phyloP scores from a whole-genome alignment of 2,329 filamentous ascomycete genomes.

The Fusarium albosuccineum region DNA sequence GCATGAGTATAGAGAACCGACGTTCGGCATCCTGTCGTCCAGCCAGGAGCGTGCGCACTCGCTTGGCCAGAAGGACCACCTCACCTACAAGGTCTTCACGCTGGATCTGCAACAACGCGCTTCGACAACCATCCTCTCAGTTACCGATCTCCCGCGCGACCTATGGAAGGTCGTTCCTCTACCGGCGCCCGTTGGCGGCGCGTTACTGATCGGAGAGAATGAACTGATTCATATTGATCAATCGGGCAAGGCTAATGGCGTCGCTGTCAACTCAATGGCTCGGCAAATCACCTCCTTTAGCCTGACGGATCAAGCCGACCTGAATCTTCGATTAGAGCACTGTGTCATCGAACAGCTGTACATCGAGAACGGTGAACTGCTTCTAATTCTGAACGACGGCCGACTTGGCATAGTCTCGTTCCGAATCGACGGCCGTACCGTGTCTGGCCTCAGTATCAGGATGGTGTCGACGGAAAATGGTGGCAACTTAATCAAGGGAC shows the following conservation, averaged over 20 bases:
- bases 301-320: slow-evolving; percentile 85
- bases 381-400: slow-evolving; percentile 85
- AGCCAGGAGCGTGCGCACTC: slow-evolving; percentile 79
- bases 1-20: slow-evolving; percentile 97
- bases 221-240: slow-evolving; percentile 97
- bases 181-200: slow-evolving; percentile 88
- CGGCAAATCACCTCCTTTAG: slow-evolving; percentile 85
- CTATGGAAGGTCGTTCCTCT: slow-evolving; percentile 85
- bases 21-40: slow-evolving; percentile 93
- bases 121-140: slow-evolving; percentile 91
- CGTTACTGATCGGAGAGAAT: slow-evolving; percentile 87
- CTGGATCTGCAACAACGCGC: slow-evolving; percentile 93
- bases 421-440: slow-evolving; percentile 88
- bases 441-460: slow-evolving; percentile 85
- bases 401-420: slow-evolving; percentile 82
- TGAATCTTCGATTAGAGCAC: slow-evolving; percentile 84
- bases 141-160: slow-evolving; percentile 87
- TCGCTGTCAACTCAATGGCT: slow-evolving; percentile 92
- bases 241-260: slow-evolving; percentile 90
- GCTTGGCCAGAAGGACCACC: slow-evolving; percentile 85
- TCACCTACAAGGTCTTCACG: slow-evolving; percentile 95
- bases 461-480: slow-evolving; percentile 73
- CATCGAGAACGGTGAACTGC: slow-evolving; percentile 81
- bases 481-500: slow-evolving; percentile 70
- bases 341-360: slow-evolving; percentile 83